Evolutionary conservation across 2,329 filamentous ascomycete genomes (phyloP).

Genomic region (Penicillium sp.): DNA sequence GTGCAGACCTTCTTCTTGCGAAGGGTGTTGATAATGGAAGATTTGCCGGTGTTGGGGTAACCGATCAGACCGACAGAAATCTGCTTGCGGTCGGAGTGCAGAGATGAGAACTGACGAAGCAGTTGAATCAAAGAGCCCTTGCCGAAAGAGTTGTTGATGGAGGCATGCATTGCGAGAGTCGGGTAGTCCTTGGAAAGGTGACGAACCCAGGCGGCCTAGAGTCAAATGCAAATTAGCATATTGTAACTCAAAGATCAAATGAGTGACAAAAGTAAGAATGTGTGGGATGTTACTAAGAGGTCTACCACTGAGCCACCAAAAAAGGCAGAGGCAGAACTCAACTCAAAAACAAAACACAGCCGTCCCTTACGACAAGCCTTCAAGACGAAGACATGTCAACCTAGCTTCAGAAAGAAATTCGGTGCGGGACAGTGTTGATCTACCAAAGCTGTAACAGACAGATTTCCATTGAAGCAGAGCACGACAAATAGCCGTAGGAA

Average conservation of each 20-base stretch:
- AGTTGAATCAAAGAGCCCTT: conserved; percentile 93
- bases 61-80: conserved; percentile 89
- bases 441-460: conserved; percentile 99
- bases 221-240: conserved; percentile 34
- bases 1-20: conserved; percentile 93
- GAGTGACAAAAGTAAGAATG: conserved; percentile 54
- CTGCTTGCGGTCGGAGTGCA: conserved; percentile 91
- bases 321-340: conserved; percentile 77
- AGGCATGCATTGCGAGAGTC: conserved; percentile 91
- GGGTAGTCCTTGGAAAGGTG: conserved; percentile 87
- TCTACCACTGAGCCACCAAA: conserved; percentile 68
- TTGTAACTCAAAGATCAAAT: conserved; percentile 36
- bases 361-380: conserved; percentile 74
- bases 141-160: conserved; percentile 93
- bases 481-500: conserved; percentile 63
- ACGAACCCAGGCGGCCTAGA: conserved; percentile 90
- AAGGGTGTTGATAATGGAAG: conserved; percentile 94
- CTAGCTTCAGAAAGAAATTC: conserved; percentile 66
- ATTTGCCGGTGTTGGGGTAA: conserved; percentile 95
- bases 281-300: conserved; percentile 99
- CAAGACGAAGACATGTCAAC: conserved; percentile 87
- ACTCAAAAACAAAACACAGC: conserved; percentile 92
- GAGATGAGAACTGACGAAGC: conserved; percentile 85
- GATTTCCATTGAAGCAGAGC: conserved; percentile 71
- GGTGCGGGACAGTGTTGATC: conserved; percentile 77